phyloP scores from a whole-genome alignment of 2,329 filamentous ascomycete genomes.

The Trematosphaeria pertusa region DNA sequence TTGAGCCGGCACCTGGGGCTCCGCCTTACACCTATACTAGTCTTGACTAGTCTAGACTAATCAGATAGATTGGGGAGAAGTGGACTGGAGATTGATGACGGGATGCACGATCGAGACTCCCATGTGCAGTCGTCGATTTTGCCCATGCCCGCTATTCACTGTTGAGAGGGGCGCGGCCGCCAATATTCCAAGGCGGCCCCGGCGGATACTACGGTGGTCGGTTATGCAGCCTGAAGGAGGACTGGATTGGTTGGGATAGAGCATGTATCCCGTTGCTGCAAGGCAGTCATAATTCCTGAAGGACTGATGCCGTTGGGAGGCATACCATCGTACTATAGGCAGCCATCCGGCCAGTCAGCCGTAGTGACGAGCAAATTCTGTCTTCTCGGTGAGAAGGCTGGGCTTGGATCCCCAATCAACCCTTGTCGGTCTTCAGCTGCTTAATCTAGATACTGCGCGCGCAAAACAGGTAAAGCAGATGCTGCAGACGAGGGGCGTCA shows the following conservation, averaged over 20 bases:
- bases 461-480: constrained; percentile 10
- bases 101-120: constrained; percentile 35
- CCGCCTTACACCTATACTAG: constrained; percentile 3
- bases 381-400: no score
- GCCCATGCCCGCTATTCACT: not conserved
- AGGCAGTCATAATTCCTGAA: constrained; percentile 5
- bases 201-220: constrained; percentile 5
- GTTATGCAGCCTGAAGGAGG: constrained; percentile 1
- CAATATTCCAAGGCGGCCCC: constrained; percentile 9
- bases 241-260: not conserved
- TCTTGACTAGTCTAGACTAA: not conserved
- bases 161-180: constrained; percentile 4
- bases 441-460: not conserved
- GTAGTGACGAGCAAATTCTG: constrained; percentile 8
- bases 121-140: constrained; percentile 17
- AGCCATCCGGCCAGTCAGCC: constrained; percentile 23
- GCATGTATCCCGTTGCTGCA: constrained; percentile 1
- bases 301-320: constrained; percentile 12
- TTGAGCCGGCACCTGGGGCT: constrained; percentile 16
- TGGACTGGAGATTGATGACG: constrained; percentile 26
- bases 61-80: not conserved
- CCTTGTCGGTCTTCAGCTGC: constrained; percentile 20
- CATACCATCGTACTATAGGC: constrained; percentile 20
- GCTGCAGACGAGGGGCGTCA: constrained; percentile 26
- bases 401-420: no score